Percentiles rank a stretch among this genome's conserved stretches.
Evolutionary conservation across 306 rosid species (phyloP).

Genomic region (Dalbergia oliveri): DNA sequence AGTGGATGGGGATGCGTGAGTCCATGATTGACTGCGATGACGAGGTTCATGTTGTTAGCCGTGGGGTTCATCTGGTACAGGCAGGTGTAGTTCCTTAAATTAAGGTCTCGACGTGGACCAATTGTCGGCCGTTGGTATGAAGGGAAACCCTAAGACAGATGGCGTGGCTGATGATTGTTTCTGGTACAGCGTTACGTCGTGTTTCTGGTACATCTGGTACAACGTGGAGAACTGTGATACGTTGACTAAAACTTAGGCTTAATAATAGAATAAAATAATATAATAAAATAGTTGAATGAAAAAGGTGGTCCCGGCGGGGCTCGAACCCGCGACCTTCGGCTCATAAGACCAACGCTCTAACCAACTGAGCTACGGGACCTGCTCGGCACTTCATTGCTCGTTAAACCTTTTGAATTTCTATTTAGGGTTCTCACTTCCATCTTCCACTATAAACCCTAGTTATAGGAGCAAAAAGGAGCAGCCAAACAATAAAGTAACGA

Average conservation of each 20-base stretch:
- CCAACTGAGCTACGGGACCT: slow-evolving; percentile 80
- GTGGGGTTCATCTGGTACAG: slow-evolving; percentile 40
- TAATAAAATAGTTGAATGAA: not conserved
- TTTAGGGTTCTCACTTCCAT: no score
- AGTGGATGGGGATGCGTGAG: not conserved
- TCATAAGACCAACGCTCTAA: slow-evolving; percentile 77
- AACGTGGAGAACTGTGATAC: not conserved
- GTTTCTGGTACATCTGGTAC: no score
- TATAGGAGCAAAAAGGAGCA: no score
- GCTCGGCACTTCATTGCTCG: no score
- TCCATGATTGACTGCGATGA: not conserved
- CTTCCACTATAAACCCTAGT: no score
- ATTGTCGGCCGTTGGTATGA: slow-evolving; percentile 19
- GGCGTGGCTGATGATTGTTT: no score
- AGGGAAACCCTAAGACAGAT: no score
- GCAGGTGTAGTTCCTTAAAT: not conserved
- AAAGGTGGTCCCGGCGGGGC: slow-evolving; percentile 63
- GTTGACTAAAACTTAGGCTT: not conserved
- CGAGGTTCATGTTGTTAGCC: not conserved
- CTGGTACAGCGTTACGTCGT: no score
- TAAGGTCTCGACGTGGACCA: slow-evolving; percentile 39
- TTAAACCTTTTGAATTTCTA: no score
- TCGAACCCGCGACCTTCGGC: slow-evolving; percentile 82
- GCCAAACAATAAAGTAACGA: no score
- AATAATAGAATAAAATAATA: not conserved